Percentiles rank a stretch among this genome's conserved stretches.
These are phyloP conservation scores for Choanephora cucurbitarum DNA, from an alignment of 371 early-diverging fungal species.

Conservation along the genomic window DNA sequence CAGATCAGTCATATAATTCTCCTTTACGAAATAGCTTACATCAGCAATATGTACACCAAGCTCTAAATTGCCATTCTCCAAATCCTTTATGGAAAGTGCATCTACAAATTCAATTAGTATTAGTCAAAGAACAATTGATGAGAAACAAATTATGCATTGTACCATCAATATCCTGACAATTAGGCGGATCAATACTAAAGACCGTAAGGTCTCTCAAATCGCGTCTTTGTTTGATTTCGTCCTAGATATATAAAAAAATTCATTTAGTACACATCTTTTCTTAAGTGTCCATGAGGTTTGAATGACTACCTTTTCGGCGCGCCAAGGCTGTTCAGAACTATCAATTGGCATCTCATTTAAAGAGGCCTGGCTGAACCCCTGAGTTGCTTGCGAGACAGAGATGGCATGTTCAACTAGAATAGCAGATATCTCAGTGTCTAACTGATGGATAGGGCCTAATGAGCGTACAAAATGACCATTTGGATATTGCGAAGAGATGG, in stretches of 20 bases:
- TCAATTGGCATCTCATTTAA: constrained; percentile 73
- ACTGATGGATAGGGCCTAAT: constrained; percentile 67
- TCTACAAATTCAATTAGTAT: constrained; percentile 57
- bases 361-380: constrained; percentile 67
- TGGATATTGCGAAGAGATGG: constrained; percentile 76
- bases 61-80: constrained; percentile 60
- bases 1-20: constrained; percentile 78
- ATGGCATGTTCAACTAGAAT: constrained; percentile 80
- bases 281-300: not conserved
- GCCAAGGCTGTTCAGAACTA: constrained; percentile 58
- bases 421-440: constrained; percentile 76
- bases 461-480: constrained; percentile 89
- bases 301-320: constrained; percentile 41
- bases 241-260: constrained; percentile 18
- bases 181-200: constrained; percentile 87
- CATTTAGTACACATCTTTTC: not conserved
- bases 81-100: constrained; percentile 78
- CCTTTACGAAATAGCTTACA: constrained; percentile 89
- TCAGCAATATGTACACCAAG: constrained; percentile 98
- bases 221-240: constrained; percentile 53
- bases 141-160: too few species aligned
- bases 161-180: constrained; percentile 91
- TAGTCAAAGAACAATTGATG: not conserved
- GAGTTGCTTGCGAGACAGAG: constrained; percentile 71
- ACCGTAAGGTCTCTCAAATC: constrained; percentile 57